These are phyloP conservation scores for Aspergillus bombycis DNA, from an alignment of 2,329 filamentous ascomycete species.

Conservation along the genomic window DNA sequence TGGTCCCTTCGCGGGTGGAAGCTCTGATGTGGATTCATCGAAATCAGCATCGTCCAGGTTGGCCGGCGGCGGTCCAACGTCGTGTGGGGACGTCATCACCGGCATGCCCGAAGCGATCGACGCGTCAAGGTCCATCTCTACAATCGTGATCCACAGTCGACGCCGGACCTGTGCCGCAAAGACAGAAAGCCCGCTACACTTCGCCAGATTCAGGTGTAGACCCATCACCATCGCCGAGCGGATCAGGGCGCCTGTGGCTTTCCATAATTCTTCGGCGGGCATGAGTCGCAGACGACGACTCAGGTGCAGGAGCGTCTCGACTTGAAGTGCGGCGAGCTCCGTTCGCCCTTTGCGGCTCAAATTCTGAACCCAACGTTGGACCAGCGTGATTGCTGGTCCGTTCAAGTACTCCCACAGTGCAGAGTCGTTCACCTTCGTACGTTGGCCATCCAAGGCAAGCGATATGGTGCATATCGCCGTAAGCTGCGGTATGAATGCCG, in stretches of 20 bases:
- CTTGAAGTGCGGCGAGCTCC: constrained; percentile 24
- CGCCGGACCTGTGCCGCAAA: constrained; percentile 41
- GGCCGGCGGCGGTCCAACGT: constrained; percentile 43
- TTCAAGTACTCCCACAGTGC: constrained; percentile 23
- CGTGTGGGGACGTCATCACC: constrained; percentile 39
- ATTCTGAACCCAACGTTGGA: constrained; percentile 23
- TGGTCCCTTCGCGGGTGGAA: constrained; percentile 34
- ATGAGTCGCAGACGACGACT: constrained; percentile 17
- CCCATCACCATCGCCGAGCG: constrained; percentile 44
- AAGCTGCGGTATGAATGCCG: constrained; percentile 21
- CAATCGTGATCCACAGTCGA: constrained; percentile 40
- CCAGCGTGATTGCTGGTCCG: constrained; percentile 11
- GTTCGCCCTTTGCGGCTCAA: constrained; percentile 24
- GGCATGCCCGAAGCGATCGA: constrained; percentile 45
- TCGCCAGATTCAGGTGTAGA: constrained; percentile 44
- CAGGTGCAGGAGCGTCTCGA: constrained; percentile 20
- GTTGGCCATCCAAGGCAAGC: constrained; percentile 3
- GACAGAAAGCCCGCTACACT: constrained; percentile 35
- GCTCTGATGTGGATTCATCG: constrained; percentile 35
- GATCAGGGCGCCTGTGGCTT: constrained; percentile 47
- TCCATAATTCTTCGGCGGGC: constrained; percentile 36
- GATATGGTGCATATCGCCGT: constrained; percentile 20
- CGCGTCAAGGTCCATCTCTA: constrained; percentile 51
- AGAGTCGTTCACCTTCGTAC: constrained; percentile 6
- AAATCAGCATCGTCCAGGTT: constrained; percentile 49